Evolutionary conservation across 495 filamentous ascomycete genomes (phyloP), one percentile per base, ranked within the genome.

Genomic region (Hypoxylon subgilvum): DNA sequence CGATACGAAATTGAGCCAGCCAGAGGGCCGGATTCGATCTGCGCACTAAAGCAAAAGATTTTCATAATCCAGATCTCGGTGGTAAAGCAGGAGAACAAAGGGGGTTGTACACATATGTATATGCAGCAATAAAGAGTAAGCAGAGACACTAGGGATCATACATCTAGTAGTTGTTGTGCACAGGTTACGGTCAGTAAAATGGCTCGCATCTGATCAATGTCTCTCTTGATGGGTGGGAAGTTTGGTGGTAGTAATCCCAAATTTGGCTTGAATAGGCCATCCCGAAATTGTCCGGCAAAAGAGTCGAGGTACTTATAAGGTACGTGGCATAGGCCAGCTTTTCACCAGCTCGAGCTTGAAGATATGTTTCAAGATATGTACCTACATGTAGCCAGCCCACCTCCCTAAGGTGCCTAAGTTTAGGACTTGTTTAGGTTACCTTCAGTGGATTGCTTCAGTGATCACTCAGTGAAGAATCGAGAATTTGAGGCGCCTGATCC

Each of bases 271-370:
- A 44, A 59, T 51, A 31, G 55, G 56, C 23, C 51, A 46, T 65
- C 36, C 62, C 62, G 62, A 61, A 47, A 65, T 61, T 57, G 62
- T 61, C 62, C 62, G 62, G 62, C 41, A 51, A 12, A 41, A 52
- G 49, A 23, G 9, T 27, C 14, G 18, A 22, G 31, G 31, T 49
- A 39, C 19, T 22, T 36, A 13, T 5, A n/a, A 47, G 28, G 16
- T 28, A 30, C 13, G 18, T 47, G 41, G 40, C 25, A 10, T 32
- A 49, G 42, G 42, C 32, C 30, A 42, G 35, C 43, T 48, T 30
- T 27, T 22, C 23, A 16, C 16, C 44, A 40, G 17, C 17, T 21
- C n/a, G 8, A 8, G 13, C 8, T 13, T 13, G 13, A 5, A 4
- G 14, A 35, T n/a, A 13, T 6, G 7, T 35, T n/a, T n/a, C n/a